Percentiles rank a stretch among this genome's conserved stretches.
phyloP scores from a whole-genome alignment of 2,329 filamentous ascomycete species.

The Fusarium gaditjirri region DNA sequence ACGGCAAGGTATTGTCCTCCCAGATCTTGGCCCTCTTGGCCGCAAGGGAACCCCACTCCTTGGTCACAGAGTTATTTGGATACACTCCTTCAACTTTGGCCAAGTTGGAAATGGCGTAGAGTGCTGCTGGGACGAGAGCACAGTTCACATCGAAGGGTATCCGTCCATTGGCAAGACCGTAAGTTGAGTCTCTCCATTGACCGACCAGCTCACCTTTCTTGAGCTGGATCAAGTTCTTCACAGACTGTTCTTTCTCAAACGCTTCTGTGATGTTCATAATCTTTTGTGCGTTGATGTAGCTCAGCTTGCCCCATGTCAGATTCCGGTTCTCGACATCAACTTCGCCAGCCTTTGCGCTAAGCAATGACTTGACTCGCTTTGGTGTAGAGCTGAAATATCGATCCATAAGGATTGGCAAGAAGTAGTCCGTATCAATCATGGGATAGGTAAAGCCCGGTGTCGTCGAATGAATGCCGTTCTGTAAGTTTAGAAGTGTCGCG shows the following conservation, averaged over 20 bases:
- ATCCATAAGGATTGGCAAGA: constrained; percentile 66
- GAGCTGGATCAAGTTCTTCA: constrained; percentile 67
- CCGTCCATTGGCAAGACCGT: constrained; percentile 68
- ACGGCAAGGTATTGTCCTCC: constrained; percentile 68
- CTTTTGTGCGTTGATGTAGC: constrained; percentile 63
- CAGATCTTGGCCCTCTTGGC: constrained; percentile 66
- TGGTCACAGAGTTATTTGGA: constrained; percentile 47
- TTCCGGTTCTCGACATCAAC: constrained; percentile 60
- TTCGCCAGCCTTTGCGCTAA: constrained; percentile 58
- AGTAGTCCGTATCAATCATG: constrained; percentile 73
- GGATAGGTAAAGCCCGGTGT: constrained; percentile 67
- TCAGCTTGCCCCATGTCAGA: constrained; percentile 64
- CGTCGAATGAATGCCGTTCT: constrained; percentile 63
- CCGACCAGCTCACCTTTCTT: constrained; percentile 65
- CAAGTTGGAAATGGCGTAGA: constrained; percentile 66
- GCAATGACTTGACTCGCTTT: constrained; percentile 51
- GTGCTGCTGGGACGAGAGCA: constrained; percentile 69
- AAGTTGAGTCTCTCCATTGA: constrained; percentile 71
- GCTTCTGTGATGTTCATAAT: constrained; percentile 66
- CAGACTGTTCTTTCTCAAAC: constrained; percentile 63
- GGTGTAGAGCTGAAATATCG: constrained; percentile 63
- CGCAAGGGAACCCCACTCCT: constrained; percentile 58
- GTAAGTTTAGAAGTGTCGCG: constrained; percentile 67
- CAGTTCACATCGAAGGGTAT: constrained; percentile 75
- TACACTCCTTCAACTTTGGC: constrained; percentile 60